These are phyloP conservation scores for Vicia sativa DNA, from an alignment of 306 rosid genomes.

Conservation along the genomic window DNA sequence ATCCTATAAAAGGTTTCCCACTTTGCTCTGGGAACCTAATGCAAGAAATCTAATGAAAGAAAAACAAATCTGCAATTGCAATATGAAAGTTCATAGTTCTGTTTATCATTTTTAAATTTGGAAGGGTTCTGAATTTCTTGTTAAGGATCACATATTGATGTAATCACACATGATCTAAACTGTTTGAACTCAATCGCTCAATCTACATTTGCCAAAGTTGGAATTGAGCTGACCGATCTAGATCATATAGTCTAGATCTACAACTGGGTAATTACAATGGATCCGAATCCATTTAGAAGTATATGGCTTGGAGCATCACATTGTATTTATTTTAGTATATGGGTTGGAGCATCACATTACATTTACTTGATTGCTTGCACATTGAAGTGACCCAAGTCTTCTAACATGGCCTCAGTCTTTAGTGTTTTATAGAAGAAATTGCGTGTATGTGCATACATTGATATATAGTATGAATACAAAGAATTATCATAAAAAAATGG, in stretches of 20 bases:
- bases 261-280: background rate
- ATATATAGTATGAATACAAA: no score
- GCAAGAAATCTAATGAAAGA: slow-evolving; percentile 57
- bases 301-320: background rate
- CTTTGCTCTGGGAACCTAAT: slow-evolving; percentile 49
- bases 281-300: background rate
- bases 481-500: no score
- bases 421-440: no score
- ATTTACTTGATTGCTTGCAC: no score
- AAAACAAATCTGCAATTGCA: slow-evolving; percentile 56
- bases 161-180: background rate
- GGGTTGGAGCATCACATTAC: background rate
- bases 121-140: background rate
- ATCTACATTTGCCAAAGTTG: background rate
- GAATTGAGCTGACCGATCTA: background rate
- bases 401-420: no score
- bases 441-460: no score
- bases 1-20: slow-evolving; percentile 46
- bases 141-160: background rate
- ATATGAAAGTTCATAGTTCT: background rate
- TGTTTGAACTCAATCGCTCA: background rate
- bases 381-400: no score
- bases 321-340: background rate
- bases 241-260: background rate
- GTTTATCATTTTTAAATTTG: background rate